A percentile compares a stretch with the other conserved stretches of the same genome.
phyloP scores from a whole-genome alignment of 305 asterid genomes.

The Solanum hybrid region DNA sequence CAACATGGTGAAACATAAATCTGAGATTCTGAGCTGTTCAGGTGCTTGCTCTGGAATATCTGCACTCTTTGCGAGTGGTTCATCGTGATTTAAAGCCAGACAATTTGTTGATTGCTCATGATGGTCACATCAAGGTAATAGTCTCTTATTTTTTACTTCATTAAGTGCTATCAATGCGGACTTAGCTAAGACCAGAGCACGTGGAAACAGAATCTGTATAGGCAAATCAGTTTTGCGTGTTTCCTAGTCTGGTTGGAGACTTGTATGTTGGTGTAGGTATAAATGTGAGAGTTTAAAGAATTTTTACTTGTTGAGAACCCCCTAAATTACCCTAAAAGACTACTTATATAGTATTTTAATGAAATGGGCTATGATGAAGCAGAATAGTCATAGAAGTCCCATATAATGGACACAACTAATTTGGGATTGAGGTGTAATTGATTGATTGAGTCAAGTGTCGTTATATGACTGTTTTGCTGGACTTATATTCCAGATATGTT shows the following conservation, averaged over 20 bases:
- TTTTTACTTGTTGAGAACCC: background rate
- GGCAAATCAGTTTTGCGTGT: background rate
- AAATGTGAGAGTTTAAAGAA: background rate
- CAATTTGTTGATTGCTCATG: constrained; percentile 97
- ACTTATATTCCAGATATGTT: background rate
- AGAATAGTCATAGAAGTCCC: background rate
- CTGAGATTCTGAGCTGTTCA: constrained; percentile 28
- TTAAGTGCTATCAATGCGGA: background rate
- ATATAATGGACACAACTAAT: background rate
- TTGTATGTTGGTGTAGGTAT: background rate
- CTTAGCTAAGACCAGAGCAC: background rate
- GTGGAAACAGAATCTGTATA: background rate
- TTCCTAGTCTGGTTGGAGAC: background rate
- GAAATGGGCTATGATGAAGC: background rate
- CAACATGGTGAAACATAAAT: constrained; percentile 8
- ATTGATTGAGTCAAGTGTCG: background rate
- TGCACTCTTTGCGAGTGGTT: constrained; percentile 93
- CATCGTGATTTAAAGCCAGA: constrained; percentile 99
- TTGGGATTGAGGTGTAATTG: background rate
- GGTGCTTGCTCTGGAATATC: constrained; percentile 99
- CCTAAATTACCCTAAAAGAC: background rate
- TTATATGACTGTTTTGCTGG: background rate
- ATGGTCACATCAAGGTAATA: constrained; percentile 94
- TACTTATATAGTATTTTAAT: background rate
- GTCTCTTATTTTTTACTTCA: background rate